Percentiles rank a stretch among this genome's conserved stretches.
phyloP scores from a whole-genome alignment of 1,139 yeast genomes.

The Suhomyces wounanorum region DNA sequence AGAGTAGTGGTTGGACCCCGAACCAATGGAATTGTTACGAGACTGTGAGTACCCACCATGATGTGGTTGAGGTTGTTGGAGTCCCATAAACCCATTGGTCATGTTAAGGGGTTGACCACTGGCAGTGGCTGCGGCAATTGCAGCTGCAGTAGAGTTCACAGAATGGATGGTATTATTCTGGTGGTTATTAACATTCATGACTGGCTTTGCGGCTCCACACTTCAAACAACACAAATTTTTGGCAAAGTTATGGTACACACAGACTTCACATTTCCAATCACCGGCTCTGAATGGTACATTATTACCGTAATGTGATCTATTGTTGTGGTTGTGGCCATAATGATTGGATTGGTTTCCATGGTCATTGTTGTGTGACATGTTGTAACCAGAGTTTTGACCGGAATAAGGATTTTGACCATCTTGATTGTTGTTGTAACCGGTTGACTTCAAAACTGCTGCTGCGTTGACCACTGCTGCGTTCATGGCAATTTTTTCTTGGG shows the following conservation, averaged over 20 bases:
- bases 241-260: conserved; percentile 91
- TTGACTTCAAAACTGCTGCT: conserved; percentile 18
- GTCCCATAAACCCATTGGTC: conserved; percentile 29
- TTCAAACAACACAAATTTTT: conserved; percentile 84
- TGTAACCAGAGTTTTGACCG: conserved; percentile 10
- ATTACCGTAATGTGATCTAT: conserved; percentile 27
- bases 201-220: conserved; percentile 79
- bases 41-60: conserved; percentile 19
- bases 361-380: conserved; percentile 4
- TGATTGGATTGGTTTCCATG: conserved; percentile 14
- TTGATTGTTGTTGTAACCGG: conserved; percentile 12
- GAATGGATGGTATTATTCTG: conserved; percentile 29
- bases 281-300: conserved; percentile 94
- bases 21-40: conserved; percentile 16
- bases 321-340: conserved; percentile 18
- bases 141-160: conserved; percentile 51
- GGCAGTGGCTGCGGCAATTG: conserved; percentile 57
- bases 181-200: conserved; percentile 34
- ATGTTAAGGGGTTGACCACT: conserved; percentile 50
- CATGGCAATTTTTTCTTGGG: conserved; percentile 17
- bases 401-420: conserved; percentile 7
- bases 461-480: conserved; percentile 18
- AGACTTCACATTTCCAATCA: conserved; percentile 92
- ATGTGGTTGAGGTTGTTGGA: conserved; percentile 35
- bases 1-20: conserved; percentile 14